phyloP scores from a whole-genome alignment of 1,139 yeast genomes.

The Candida sp. region DNA sequence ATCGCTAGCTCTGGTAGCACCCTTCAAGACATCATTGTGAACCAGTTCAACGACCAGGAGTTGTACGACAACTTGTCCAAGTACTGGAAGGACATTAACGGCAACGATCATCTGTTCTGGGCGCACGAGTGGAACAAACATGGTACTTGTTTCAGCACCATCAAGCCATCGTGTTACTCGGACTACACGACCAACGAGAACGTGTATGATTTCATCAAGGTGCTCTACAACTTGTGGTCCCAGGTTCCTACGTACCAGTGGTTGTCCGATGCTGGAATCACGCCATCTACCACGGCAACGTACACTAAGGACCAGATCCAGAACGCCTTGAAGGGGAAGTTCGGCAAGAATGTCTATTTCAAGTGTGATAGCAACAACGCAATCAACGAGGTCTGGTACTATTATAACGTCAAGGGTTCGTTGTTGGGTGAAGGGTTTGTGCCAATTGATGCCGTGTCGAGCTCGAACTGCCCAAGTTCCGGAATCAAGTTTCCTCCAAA shows the following conservation, averaged over 20 bases:
- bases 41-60: conserved; percentile 49
- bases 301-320: conserved; percentile 69
- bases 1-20: conserved; percentile 32
- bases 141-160: conserved; percentile 88
- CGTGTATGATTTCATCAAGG: conserved; percentile 77
- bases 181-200: conserved; percentile 43
- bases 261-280: conserved; percentile 66
- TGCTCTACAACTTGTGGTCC: conserved; percentile 65
- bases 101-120: conserved; percentile 79
- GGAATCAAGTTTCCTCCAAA: conserved; percentile 84
- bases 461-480: conserved; percentile 59
- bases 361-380: conserved; percentile 66
- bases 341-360: conserved; percentile 66
- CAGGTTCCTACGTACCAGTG: conserved; percentile 73
- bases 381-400: conserved; percentile 89
- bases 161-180: conserved; percentile 70
- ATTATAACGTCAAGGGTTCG: conserved; percentile 78
- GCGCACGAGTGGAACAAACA: conserved; percentile 93
- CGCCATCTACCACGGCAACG: conserved; percentile 61
- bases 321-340: conserved; percentile 60
- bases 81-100: conserved; percentile 80
- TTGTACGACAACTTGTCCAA: conserved; percentile 60
- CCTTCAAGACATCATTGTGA: conserved; percentile 55
- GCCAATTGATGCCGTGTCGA: conserved; percentile 60
- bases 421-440: conserved; percentile 64